Evolutionary conservation across 345 rosid genomes (phyloP).

Genomic region (Luvunga scandens): DNA sequence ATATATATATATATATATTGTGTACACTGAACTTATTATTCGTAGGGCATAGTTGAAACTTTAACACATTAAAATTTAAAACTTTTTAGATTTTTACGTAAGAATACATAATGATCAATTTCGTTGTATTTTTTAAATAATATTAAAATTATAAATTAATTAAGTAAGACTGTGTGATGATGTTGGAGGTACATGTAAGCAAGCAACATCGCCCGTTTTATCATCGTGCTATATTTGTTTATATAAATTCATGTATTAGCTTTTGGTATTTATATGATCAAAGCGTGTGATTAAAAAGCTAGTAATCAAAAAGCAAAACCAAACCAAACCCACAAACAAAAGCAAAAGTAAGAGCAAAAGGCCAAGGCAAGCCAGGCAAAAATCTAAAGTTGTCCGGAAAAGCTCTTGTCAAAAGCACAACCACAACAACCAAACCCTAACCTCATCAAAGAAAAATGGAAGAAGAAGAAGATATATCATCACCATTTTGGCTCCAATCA

Average conservation of each 20-base stretch:
- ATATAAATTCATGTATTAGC: neutral
- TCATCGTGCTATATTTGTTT: no score
- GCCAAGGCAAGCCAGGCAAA: neutral
- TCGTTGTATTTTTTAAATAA: no score
- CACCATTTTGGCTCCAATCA: constrained; percentile 76
- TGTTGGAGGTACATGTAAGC: no score
- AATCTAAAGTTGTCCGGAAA: neutral
- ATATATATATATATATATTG: no score
- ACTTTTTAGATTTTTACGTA: no score
- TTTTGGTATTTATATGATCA: neutral
- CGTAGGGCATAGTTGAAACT: no score
- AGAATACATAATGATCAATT: no score
- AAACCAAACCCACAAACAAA: neutral
- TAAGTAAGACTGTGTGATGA: no score
- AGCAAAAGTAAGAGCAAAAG: neutral
- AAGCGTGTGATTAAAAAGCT: neutral
- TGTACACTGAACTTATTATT: no score
- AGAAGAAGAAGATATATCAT: constrained; percentile 48
- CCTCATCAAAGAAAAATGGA: constrained; percentile 31
- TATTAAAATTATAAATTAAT: no score
- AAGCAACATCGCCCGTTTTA: no score
- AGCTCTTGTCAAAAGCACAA: neutral
- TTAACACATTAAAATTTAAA: no score
- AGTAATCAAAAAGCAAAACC: neutral
- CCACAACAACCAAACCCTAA: neutral